Percentiles rank a stretch among this genome's conserved stretches.
Evolutionary conservation across 2,329 filamentous ascomycete species (phyloP).

Genomic region (Samsoniella hepiali): DNA sequence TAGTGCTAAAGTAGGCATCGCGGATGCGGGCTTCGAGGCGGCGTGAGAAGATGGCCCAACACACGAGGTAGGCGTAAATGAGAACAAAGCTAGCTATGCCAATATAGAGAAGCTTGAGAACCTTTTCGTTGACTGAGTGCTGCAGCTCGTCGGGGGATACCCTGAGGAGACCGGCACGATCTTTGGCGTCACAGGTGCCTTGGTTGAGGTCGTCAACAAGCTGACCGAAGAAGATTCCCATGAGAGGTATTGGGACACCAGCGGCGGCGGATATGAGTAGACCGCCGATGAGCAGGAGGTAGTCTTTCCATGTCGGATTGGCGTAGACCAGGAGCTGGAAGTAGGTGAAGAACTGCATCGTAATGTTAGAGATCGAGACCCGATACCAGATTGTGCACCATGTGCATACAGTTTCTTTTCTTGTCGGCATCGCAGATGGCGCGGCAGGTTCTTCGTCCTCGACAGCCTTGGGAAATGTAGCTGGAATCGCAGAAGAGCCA

Average conservation of each 20-base stretch:
- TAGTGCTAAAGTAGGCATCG: slow-evolving; percentile 54
- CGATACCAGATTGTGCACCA: not conserved
- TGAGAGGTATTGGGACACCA: slow-evolving; percentile 61
- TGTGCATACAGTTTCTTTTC: slow-evolving; percentile 11
- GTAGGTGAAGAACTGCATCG: slow-evolving; percentile 35
- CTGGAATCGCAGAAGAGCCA: slow-evolving; percentile 17
- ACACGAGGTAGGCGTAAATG: slow-evolving; percentile 62
- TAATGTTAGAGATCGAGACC: not conserved
- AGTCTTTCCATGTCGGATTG: slow-evolving; percentile 42
- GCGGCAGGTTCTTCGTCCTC: not conserved
- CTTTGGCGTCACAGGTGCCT: slow-evolving; percentile 46
- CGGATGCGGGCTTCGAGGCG: slow-evolving; percentile 61
- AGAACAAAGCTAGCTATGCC: slow-evolving; percentile 59
- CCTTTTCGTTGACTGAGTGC: slow-evolving; percentile 50
- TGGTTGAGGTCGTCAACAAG: slow-evolving; percentile 60
- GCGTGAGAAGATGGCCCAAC: slow-evolving; percentile 62
- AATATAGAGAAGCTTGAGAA: slow-evolving; percentile 61
- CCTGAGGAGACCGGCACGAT: slow-evolving; percentile 13
- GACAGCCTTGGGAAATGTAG: not conserved
- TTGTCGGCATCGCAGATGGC: not conserved
- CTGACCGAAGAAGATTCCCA: slow-evolving; percentile 62
- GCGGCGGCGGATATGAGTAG: slow-evolving; percentile 49
- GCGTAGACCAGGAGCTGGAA: slow-evolving; percentile 46
- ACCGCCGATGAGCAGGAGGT: slow-evolving; percentile 41
- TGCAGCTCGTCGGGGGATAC: slow-evolving; percentile 33